phyloP scores from a whole-genome alignment of 306 rosid genomes.

The Acacia melanoxylon region DNA sequence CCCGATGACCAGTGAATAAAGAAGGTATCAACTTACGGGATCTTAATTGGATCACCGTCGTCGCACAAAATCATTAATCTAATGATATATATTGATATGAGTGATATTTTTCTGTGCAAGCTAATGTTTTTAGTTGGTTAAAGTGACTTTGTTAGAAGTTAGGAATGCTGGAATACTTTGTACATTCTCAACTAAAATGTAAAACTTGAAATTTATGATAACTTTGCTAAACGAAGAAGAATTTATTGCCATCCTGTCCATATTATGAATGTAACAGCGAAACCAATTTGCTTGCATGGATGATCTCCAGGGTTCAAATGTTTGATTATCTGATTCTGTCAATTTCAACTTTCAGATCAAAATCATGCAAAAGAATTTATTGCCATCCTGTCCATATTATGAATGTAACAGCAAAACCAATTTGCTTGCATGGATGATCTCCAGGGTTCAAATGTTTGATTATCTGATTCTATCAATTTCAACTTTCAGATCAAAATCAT shows the following conservation, averaged over 20 bases:
- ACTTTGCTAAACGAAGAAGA: neutral
- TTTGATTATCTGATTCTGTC: slow-evolving; percentile 28
- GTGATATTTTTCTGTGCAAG: slow-evolving; percentile 22
- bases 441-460: slow-evolving; percentile 18
- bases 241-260: neutral
- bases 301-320: slow-evolving; percentile 22
- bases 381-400: neutral
- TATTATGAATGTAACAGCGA: slow-evolving; percentile 10
- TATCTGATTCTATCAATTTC: slow-evolving; percentile 32
- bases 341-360: slow-evolving; percentile 58
- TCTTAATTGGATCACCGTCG: too few relatives aligned
- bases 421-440: slow-evolving; percentile 22
- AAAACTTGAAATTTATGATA: slow-evolving; percentile 23
- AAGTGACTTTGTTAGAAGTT: slow-evolving; percentile 20
- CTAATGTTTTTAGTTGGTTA: neutral
- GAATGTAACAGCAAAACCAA: neutral
- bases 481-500: slow-evolving; percentile 62
- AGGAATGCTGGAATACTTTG: slow-evolving; percentile 5
- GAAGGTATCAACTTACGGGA: too few relatives aligned
- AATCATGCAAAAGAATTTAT: slow-evolving; percentile 44
- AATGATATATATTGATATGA: slow-evolving; percentile 12
- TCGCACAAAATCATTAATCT: neutral
- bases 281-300: slow-evolving; percentile 11
- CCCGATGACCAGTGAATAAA: too few relatives aligned
- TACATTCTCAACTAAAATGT: neutral